phyloP scores from a whole-genome alignment of 2,329 filamentous ascomycete genomes.

The Colletotrichum melonis region DNA sequence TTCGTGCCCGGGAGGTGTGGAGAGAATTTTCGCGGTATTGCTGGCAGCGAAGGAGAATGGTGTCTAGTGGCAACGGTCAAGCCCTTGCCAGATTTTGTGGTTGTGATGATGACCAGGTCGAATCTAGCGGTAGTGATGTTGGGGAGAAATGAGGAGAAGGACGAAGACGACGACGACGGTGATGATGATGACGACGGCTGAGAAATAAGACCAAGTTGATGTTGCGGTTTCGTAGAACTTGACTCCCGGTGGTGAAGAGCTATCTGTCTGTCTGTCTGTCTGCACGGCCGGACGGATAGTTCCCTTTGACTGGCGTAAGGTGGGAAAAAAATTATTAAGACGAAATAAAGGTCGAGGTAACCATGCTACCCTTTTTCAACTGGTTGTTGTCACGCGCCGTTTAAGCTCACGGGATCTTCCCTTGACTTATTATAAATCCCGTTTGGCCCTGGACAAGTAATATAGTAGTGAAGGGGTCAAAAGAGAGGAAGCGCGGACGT shows the following conservation, averaged over 20 bases:
- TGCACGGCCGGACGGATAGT: constrained; percentile 28
- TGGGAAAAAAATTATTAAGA: constrained; percentile 35
- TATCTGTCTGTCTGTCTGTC: constrained; percentile 17
- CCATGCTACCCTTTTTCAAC: constrained; percentile 33
- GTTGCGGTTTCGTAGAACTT: constrained; percentile 25
- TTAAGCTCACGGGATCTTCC: constrained; percentile 43
- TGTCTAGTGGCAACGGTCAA: constrained; percentile 17
- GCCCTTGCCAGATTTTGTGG: neutral
- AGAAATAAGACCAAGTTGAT: constrained; percentile 11
- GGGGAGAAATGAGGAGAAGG: neutral
- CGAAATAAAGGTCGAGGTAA: constrained; percentile 31
- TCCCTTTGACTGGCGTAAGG: constrained; percentile 27
- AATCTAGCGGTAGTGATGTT: neutral
- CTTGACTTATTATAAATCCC: constrained; percentile 45
- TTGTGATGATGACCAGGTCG: neutral
- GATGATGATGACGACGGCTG: constrained; percentile 12
- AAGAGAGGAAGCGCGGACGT: constrained; percentile 44
- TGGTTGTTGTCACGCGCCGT: constrained; percentile 28
- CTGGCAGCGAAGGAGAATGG: neutral
- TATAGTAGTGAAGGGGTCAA: constrained; percentile 48
- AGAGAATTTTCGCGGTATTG: constrained; percentile 34
- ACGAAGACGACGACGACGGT: constrained; percentile 2
- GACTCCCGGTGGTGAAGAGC: constrained; percentile 29
- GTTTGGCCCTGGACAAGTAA: constrained; percentile 46
- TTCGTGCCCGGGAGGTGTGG: constrained; percentile 34